A percentile compares a stretch with the other conserved stretches of the same genome.
Conservation (phyloP, 371 early-diverging fungal species). For the Dinochytrium kinnereticum region DNA sequence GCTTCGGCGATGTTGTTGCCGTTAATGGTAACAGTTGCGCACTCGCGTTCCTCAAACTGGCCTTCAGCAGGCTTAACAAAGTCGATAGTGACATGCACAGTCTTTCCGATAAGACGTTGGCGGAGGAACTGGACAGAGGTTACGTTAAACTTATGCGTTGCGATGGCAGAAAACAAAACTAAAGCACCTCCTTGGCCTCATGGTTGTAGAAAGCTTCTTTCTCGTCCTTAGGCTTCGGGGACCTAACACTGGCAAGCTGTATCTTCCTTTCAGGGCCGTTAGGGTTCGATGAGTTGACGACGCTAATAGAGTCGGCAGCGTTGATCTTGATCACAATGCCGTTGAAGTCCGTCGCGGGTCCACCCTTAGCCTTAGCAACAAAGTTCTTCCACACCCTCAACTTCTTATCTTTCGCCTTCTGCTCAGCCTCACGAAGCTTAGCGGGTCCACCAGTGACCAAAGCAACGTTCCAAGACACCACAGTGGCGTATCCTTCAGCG, state of each 20-base stretch:
- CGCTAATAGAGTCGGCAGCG: conserved; percentile 80
- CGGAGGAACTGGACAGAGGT: conserved; percentile 65
- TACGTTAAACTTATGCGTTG: conserved; percentile 24
- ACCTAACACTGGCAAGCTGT: conserved; percentile 81
- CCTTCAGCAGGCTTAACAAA: conserved; percentile 88
- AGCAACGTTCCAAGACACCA: conserved; percentile 86
- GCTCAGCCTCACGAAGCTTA: conserved; percentile 81
- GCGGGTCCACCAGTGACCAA: conserved; percentile 73
- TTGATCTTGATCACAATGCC: conserved; percentile 75
- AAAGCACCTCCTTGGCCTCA: conserved; percentile 74
- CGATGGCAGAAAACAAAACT: neutral
- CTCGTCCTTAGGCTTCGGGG: conserved; percentile 75
- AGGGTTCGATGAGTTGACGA: conserved; percentile 56
- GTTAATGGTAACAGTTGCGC: conserved; percentile 77
- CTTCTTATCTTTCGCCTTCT: conserved; percentile 73
- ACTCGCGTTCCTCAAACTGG: conserved; percentile 80
- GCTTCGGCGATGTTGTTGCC: conserved; percentile 74
- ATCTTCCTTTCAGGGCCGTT: conserved; percentile 74
- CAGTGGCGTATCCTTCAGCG: conserved; percentile 81
- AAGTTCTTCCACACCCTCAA: conserved; percentile 83
- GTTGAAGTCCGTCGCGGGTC: conserved; percentile 62
- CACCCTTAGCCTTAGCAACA: conserved; percentile 48
- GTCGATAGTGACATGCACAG: conserved; percentile 80
- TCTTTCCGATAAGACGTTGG: conserved; percentile 83
- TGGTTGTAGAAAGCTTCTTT: conserved; percentile 83